Conservation (phyloP, 1,284 basidiomycete species). For the Lentinula novae-zelandiae region DNA sequence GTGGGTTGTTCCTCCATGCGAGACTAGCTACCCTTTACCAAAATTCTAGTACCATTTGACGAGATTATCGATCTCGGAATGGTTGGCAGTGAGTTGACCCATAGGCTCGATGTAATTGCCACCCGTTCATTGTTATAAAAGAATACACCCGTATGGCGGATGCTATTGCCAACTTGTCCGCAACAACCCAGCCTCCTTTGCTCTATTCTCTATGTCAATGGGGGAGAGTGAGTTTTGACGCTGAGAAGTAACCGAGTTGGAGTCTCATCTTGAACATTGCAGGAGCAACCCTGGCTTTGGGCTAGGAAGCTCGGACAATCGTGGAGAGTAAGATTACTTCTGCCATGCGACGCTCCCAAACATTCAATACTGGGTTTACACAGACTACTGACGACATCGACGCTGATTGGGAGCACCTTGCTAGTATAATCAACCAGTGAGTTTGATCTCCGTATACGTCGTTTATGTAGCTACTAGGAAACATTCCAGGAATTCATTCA, state of each 20-base stretch:
- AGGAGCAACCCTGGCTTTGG: constrained; percentile 63
- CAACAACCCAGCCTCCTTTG: constrained; percentile 39
- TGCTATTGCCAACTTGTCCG: constrained; percentile 43
- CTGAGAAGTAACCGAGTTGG: background rate
- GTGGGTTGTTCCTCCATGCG: constrained; percentile 22
- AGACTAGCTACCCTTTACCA: background rate
- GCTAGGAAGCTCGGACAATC: constrained; percentile 48
- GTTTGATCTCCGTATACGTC: background rate
- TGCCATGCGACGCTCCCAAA: background rate
- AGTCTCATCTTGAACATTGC: constrained; percentile 1
- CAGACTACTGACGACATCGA: constrained; percentile 57
- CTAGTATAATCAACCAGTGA: constrained; percentile 35
- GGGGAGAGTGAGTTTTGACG: constrained; percentile 42
- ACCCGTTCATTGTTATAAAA: constrained; percentile 18
- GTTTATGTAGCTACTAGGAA: background rate
- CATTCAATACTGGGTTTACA: background rate
- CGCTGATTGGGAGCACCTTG: constrained; percentile 32
- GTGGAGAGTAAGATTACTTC: constrained; percentile 46
- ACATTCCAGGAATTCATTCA: constrained; percentile 36
- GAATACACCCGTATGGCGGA: constrained; percentile 52
- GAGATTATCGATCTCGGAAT: constrained; percentile 49
- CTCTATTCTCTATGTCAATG: constrained; percentile 54
- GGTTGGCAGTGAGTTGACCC: constrained; percentile 43
- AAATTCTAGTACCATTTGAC: constrained; percentile 44
- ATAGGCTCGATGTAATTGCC: background rate